Conservation (phyloP, 192 early-diverging fungal species). For the Glomus cerebriforme region DNA sequence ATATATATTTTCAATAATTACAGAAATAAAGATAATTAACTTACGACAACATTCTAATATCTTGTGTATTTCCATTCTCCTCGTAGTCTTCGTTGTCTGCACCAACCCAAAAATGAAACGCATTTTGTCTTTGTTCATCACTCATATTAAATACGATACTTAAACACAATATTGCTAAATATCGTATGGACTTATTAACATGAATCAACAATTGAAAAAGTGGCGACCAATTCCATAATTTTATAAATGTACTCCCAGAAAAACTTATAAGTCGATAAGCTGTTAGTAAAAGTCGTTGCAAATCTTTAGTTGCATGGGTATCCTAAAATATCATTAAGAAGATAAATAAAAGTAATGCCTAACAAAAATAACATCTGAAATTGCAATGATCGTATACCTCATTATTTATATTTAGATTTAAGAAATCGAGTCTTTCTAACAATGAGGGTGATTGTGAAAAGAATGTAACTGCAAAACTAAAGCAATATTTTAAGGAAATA, state of each 20-base stretch:
- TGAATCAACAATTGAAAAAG: conserved; percentile 48
- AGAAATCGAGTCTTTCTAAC: conserved; percentile 39
- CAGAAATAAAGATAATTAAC: not conserved
- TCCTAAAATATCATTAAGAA: conserved; percentile 29
- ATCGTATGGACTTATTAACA: conserved; percentile 46
- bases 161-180: conserved; percentile 48
- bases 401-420: not conserved
- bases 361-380: not conserved
- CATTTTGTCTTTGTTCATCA: conserved; percentile 43
- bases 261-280: conserved; percentile 53
- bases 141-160: conserved; percentile 51
- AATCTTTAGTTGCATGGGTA: conserved; percentile 27
- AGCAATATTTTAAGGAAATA: conserved; percentile 22
- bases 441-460: conserved; percentile 57
- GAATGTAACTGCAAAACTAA: conserved; percentile 57
- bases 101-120: conserved; percentile 35
- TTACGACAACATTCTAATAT: conserved; percentile 43
- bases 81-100: conserved; percentile 27
- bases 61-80: conserved; percentile 37
- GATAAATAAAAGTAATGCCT: not conserved
- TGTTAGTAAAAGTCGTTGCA: conserved; percentile 51
- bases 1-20: not conserved
- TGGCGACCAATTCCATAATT: conserved; percentile 60
- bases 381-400: not conserved
- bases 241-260: conserved; percentile 49